Percentiles rank a stretch among this genome's conserved stretches.
Conservation (phyloP, 495 filamentous ascomycete species). For the Hypomontagnella monticulosa region DNA sequence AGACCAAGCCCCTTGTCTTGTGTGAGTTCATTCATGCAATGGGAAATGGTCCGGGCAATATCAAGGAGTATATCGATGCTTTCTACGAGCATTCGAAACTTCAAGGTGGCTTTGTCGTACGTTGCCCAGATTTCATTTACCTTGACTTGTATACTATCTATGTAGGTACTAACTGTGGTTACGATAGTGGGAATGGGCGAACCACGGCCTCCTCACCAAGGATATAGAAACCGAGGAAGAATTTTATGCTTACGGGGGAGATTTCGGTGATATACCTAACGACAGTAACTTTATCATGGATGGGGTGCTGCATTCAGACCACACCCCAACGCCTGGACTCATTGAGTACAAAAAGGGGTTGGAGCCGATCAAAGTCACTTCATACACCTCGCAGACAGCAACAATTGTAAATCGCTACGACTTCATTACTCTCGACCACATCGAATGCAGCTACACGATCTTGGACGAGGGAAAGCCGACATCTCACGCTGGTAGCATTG, state of each 20-base stretch:
- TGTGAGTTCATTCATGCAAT: conserved; percentile 78
- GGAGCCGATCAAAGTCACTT: conserved; percentile 59
- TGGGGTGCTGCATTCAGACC: conserved; percentile 66
- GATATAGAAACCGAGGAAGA: conserved; percentile 57
- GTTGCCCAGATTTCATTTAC: too few species aligned
- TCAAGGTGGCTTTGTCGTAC: conserved; percentile 70
- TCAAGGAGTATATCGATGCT: conserved; percentile 70
- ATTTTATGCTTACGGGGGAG: conserved; percentile 74
- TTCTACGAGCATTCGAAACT: conserved; percentile 66
- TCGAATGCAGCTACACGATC: conserved; percentile 46
- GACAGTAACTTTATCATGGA: conserved; percentile 74
- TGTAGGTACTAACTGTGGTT: too few species aligned
- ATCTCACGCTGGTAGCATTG: conserved; percentile 21
- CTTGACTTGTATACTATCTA: too few species aligned
- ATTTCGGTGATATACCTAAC: conserved; percentile 73
- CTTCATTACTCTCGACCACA: conserved; percentile 60
- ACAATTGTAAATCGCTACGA: conserved; percentile 61
- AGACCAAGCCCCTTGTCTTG: conserved; percentile 66
- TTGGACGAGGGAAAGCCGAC: conserved; percentile 38
- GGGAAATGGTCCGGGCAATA: conserved; percentile 75
- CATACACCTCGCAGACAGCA: conserved; percentile 30
- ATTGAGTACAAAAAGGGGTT: conserved; percentile 70
- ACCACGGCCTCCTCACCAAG: conserved; percentile 69
- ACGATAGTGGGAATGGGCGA: conserved; percentile 72
- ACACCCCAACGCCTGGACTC: conserved; percentile 67